Conservation (phyloP, 164 flowering plant species). For the Sedum album region DNA sequence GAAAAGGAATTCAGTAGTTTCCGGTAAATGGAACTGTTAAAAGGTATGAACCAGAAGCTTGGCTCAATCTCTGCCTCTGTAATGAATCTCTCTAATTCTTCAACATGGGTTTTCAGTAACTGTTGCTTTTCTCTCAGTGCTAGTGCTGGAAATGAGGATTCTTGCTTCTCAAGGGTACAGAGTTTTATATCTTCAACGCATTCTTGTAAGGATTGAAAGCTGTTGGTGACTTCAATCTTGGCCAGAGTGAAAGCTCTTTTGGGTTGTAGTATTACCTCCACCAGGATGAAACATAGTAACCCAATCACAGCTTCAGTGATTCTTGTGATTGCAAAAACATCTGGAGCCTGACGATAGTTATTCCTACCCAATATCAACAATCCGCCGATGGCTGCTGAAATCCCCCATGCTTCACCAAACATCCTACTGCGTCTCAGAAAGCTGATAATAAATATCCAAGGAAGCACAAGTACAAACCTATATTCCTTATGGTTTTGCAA, state of each 20-base stretch:
- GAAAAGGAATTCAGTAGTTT: slow-evolving; percentile 21
- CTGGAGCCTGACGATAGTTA: slow-evolving; percentile 29
- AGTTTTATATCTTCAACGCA: slow-evolving; percentile 16
- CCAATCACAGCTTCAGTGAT: slow-evolving; percentile 42
- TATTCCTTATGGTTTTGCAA: slow-evolving; percentile 15
- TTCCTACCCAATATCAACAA: slow-evolving; percentile 36
- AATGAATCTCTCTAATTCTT: slow-evolving; percentile 17
- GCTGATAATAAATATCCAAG: slow-evolving; percentile 39
- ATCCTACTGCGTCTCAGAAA: slow-evolving; percentile 35
- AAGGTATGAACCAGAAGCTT: slow-evolving; percentile 38
- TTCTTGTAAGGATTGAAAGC: slow-evolving; percentile 18
- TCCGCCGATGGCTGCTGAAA: slow-evolving; percentile 41
- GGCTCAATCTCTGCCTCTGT: slow-evolving; percentile 40
- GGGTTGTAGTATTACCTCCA: slow-evolving; percentile 33
- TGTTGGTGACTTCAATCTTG: slow-evolving; percentile 19
- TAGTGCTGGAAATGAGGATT: neutral
- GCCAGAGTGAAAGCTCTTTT: slow-evolving; percentile 37
- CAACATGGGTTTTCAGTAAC: slow-evolving; percentile 19
- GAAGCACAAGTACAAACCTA: slow-evolving; percentile 28
- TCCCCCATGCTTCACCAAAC: slow-evolving; percentile 41
- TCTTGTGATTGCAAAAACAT: slow-evolving; percentile 36
- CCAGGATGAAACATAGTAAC: slow-evolving; percentile 27
- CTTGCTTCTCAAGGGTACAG: neutral
- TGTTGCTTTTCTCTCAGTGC: slow-evolving; percentile 19
- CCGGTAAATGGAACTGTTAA: slow-evolving; percentile 19